Base-by-base conservation (phyloP, 306 rosid genomes). In the Canavalia gladiata region DNA sequence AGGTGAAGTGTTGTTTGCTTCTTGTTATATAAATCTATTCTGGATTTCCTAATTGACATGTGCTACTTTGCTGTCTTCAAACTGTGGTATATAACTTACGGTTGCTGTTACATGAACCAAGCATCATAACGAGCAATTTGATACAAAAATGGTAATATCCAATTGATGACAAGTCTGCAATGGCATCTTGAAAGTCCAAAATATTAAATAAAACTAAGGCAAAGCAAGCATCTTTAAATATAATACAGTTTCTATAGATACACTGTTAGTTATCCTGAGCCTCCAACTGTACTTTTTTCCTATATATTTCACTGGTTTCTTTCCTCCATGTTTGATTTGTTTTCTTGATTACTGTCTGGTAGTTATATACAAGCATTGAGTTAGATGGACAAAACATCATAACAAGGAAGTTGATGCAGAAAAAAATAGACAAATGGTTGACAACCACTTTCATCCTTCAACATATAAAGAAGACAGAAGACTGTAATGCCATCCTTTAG, bases 1-100 rank as follows among this genome's bases (percentile, higher is more conserved):
- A 84, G 94, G 99, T 96, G 82, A 84, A 76, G 41, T 63, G 33
- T 39, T 47, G 31, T 55, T 74, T 79, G 29, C 49, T 50, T 72
- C n/a, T 51, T 65, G 56, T n/a, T 57, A 8, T 72, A 3, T 60
- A 25, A 35, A 46, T 46, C 54, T 59, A 74, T 18, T 51, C 7
- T 46, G 8, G 3, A 35, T 10, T 52, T n/a, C 59, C 18, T 0
- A 29, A 28, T 49, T 46, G 50, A 50, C 35, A 11, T 56, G 2
- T 51, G 51, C 71, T 70, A 8, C 52, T 60, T 42, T 77, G 5
- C 37, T 13, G 8, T 77, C 25, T 33, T 59, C 41, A 13, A 34
- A 12, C 5, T 4, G 4, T 12, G 50, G 31, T 5, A 39, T 37
- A 18, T 41, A n/a, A 64, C 33, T 2, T 37, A 37, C 34, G 12